Conservation (phyloP, 495 filamentous ascomycete genomes). For the Aspergillus heteromorphus region DNA sequence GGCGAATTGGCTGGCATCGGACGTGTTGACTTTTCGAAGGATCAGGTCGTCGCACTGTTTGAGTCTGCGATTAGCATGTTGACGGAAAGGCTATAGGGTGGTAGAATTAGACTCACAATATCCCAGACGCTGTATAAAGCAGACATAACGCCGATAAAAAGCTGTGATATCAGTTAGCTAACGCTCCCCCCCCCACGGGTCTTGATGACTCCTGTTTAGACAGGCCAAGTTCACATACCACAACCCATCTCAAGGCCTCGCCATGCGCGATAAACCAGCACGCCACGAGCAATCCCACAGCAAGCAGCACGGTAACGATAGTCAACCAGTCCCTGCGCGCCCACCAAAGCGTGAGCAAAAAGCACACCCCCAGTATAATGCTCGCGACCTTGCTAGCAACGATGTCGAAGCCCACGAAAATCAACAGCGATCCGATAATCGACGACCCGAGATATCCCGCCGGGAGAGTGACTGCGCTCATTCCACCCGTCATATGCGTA, state of each 20-base stretch:
- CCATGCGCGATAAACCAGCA: slow-evolving; percentile 79
- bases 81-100: neutral
- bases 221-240: slow-evolving; percentile 35
- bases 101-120: slow-evolving; percentile 51
- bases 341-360: slow-evolving; percentile 76
- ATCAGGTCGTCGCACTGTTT: slow-evolving; percentile 73
- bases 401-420: slow-evolving; percentile 76
- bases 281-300: slow-evolving; percentile 64
- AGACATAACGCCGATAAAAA: slow-evolving; percentile 80
- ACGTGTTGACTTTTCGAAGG: slow-evolving; percentile 72
- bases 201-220: neutral
- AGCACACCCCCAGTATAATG: slow-evolving; percentile 65
- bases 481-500: slow-evolving; percentile 75
- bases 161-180: slow-evolving; percentile 18
- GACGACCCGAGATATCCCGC: slow-evolving; percentile 73
- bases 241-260: slow-evolving; percentile 65
- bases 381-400: slow-evolving; percentile 74
- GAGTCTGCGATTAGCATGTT: neutral
- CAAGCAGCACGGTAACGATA: slow-evolving; percentile 59
- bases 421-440: slow-evolving; percentile 70
- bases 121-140: slow-evolving; percentile 77
- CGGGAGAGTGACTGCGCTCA: slow-evolving; percentile 64
- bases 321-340: slow-evolving; percentile 72
- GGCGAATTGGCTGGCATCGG: slow-evolving; percentile 77
- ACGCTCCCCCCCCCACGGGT: neutral